These are phyloP conservation scores for Microcera coccophila DNA, from an alignment of 2,329 filamentous ascomycete genomes.

Conservation along the genomic window DNA sequence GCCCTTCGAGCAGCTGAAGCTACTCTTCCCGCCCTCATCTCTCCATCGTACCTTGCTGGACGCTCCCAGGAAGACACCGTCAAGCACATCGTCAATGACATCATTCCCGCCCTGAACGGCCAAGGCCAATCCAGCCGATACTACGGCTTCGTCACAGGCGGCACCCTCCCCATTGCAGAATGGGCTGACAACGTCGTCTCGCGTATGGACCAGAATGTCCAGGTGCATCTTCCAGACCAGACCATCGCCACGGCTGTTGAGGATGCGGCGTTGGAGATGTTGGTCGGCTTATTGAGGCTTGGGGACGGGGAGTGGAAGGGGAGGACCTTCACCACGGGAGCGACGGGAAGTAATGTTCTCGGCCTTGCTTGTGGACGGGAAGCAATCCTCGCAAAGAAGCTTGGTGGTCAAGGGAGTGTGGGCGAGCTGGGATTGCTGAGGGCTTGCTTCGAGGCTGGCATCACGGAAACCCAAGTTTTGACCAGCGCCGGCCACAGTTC, in stretches of 20 bases:
- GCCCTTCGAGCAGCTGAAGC: conserved; percentile 37
- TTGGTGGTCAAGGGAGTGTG: conserved; percentile 41
- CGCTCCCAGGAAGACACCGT: conserved; percentile 27
- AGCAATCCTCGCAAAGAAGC: conserved; percentile 45
- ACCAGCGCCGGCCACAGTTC: conserved; percentile 83
- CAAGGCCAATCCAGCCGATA: conserved; percentile 65
- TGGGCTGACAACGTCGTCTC: conserved; percentile 83
- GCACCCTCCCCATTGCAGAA: conserved; percentile 71
- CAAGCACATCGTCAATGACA: conserved; percentile 42
- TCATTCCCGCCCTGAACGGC: conserved; percentile 61
- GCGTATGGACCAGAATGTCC: conserved; percentile 76
- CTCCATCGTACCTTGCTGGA: conserved; percentile 31
- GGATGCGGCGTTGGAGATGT: conserved; percentile 63
- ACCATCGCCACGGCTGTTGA: conserved; percentile 75
- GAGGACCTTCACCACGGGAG: conserved; percentile 54
- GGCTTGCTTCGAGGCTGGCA: conserved; percentile 60
- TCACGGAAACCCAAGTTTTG: conserved; percentile 69
- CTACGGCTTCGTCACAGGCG: conserved; percentile 87
- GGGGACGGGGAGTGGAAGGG: conserved; percentile 56
- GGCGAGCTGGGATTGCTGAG: conserved; percentile 66
- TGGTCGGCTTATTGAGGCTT: conserved; percentile 64
- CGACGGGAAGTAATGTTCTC: conserved; percentile 76
- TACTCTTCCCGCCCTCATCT: conserved; percentile 35
- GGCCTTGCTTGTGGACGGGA: conserved; percentile 68
- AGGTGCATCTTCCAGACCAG: conserved; percentile 75